Evolutionary conservation across 1,139 yeast species (phyloP).

Genomic region (Hyphopichia pseudoburtonii): DNA sequence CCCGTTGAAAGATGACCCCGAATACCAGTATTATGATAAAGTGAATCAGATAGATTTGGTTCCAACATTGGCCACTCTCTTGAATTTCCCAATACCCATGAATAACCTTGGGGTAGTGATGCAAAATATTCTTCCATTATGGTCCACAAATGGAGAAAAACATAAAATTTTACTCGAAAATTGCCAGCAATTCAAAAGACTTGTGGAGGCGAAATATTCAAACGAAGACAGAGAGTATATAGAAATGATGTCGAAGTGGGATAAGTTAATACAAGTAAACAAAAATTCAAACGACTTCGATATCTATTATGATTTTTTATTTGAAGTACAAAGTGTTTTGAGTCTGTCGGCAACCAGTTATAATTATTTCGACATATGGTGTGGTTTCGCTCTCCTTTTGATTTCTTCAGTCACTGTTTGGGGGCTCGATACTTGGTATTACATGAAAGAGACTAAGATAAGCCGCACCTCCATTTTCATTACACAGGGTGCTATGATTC

Average conservation of each 20-base stretch:
- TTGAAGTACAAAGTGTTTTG: constrained; percentile 51
- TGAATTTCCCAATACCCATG: constrained; percentile 81
- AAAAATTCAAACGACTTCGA: constrained; percentile 13
- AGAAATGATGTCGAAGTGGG: constrained; percentile 14
- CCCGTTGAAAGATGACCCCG: constrained; percentile 37
- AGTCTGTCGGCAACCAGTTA: constrained; percentile 76
- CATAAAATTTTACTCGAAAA: constrained; percentile 58
- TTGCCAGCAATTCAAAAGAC: constrained; percentile 54
- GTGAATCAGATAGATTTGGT: constrained; percentile 86
- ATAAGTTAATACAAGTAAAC: constrained; percentile 4
- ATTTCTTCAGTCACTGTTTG: constrained; percentile 26
- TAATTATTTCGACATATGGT: constrained; percentile 48
- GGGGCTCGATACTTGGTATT: constrained; percentile 15
- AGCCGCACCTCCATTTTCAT: constrained; percentile 16
- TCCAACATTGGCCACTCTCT: constrained; percentile 73
- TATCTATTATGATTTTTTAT: constrained; percentile 40
- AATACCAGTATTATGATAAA: constrained; percentile 51
- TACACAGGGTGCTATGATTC: constrained; percentile 33
- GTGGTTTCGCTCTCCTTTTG: constrained; percentile 44
- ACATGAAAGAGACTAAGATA: constrained; percentile 11
- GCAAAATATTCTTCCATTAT: constrained; percentile 53
- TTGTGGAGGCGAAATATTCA: constrained; percentile 28
- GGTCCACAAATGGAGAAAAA: constrained; percentile 29
- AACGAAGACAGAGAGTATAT: constrained; percentile 6
- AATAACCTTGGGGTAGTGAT: constrained; percentile 80